A percentile compares a stretch with the other conserved stretches of the same genome.
Evolutionary conservation across 768 basidiomycete genomes (phyloP).

Genomic region (Roridomyces roridus): DNA sequence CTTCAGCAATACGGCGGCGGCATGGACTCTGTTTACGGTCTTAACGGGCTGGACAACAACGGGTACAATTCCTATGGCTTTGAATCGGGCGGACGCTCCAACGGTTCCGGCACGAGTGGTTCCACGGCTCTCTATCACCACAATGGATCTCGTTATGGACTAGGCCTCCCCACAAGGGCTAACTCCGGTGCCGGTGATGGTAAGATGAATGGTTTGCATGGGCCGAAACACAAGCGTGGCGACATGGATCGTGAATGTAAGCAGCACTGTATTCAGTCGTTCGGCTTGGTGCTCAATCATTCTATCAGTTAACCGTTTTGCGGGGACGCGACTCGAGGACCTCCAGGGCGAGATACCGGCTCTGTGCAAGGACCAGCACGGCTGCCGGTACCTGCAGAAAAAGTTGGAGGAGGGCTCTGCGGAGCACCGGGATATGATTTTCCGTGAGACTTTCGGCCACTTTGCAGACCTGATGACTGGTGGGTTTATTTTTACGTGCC

Average conservation of each 20-base stretch:
- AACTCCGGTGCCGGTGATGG: conserved; percentile 57
- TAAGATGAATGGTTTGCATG: conserved; percentile 91
- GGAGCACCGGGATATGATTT: conserved; percentile 99
- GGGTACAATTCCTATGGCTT: conserved; percentile 66
- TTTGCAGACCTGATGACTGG: conserved; percentile 99
- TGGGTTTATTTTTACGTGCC: conserved; percentile 33
- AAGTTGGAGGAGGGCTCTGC: conserved; percentile 96
- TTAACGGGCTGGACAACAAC: conserved; percentile 56
- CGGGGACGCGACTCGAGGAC: conserved; percentile 95
- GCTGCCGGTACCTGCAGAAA: conserved; percentile 98
- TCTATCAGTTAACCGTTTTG: conserved; percentile 88
- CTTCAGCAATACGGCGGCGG: conserved; percentile 55
- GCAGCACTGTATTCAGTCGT: conserved; percentile 10
- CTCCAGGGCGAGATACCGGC: conserved; percentile 92
- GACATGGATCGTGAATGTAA: conserved; percentile 89
- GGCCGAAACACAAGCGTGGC: conserved; percentile 93
- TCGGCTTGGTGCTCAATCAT: conserved; percentile 9
- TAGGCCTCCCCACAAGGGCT: conserved; percentile 63
- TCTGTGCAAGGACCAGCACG: conserved; percentile 98
- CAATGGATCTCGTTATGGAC: conserved; percentile 77
- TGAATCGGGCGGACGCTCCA: conserved; percentile 50
- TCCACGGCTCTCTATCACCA: conserved; percentile 83
- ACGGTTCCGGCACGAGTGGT: conserved; percentile 53
- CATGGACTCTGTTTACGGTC: conserved; percentile 59
- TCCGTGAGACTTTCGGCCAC: conserved; percentile 96